Base-by-base conservation (phyloP, 768 basidiomycete species). In the Leccinum variicolor region DNA sequence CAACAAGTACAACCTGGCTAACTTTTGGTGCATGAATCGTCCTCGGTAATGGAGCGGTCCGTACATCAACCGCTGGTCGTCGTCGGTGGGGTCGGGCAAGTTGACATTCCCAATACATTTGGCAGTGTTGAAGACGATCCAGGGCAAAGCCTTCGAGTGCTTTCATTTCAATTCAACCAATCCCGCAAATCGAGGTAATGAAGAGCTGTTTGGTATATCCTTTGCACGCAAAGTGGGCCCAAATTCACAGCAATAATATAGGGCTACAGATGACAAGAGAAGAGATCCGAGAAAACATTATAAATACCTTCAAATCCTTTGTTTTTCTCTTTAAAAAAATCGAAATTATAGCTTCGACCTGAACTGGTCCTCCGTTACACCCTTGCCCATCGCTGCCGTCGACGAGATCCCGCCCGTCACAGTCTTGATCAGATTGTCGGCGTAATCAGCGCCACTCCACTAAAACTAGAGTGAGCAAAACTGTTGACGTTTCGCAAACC, bases 381-480 rank as follows among this genome's bases (percentile, higher is more conserved):
- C 96, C 64, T 86, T 86, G 51, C 96, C 97, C 96, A 98, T 98
- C n/a, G 97, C 96, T n/a, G 95, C 84, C 10, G 96, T 98, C 50
- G 93, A 94, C 36, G 93, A 96, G 60, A 99, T 84, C 57, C 97
- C 97, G 25, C 97, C 97, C 34, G 97, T 99, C 55, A 98, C 92
- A 7, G 96, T 95, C 84, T 93, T 94, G 75, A 97, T 82, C 54
- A 96, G 73, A 62, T 84, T 87, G 73, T 97, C 94, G 34, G 90
- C 90, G 65, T 92, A 95, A 73, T 96, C 94, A 4, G 90, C 94
- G 33, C 95, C 95, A 62, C 90, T 92, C 94, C 94, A 97, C 92
- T 94, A 64, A 26, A n/a, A 54, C 14, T 21, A 19, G 50, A 29
- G 50, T 66, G 45, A 53, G 53, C 65, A 67, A 73, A 36, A 50